Percentiles rank a stretch among this genome's conserved stretches.
Evolutionary conservation across 768 basidiomycete species (phyloP).

Genomic region (Mycena galopus): DNA sequence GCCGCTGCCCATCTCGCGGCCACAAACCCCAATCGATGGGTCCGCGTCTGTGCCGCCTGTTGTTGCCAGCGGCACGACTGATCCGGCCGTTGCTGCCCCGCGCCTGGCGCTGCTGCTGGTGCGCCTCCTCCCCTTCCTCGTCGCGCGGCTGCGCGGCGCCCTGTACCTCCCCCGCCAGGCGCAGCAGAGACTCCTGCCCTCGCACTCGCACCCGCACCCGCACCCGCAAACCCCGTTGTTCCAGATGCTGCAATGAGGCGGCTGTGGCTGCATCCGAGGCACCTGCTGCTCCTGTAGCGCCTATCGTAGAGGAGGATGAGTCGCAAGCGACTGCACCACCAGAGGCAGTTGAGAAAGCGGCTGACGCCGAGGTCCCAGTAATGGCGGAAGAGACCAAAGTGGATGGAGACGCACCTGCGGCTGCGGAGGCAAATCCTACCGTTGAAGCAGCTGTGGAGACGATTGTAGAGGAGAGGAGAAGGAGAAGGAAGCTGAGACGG

Average conservation of each 20-base stretch:
- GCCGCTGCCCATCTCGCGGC: slow-evolving; percentile 60
- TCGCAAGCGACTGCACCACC: slow-evolving; percentile 11
- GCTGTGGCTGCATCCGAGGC: slow-evolving; percentile 10
- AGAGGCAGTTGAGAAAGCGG: neutral
- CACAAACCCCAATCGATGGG: slow-evolving; percentile 54
- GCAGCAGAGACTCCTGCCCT: slow-evolving; percentile 8
- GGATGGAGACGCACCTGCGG: neutral
- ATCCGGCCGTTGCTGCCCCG: neutral
- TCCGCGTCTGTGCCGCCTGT: slow-evolving; percentile 48
- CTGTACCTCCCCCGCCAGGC: slow-evolving; percentile 33
- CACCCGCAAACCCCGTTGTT: slow-evolving; percentile 7
- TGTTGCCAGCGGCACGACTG: slow-evolving; percentile 47
- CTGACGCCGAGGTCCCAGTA: neutral
- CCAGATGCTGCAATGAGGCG: slow-evolving; percentile 16
- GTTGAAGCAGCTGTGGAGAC: neutral
- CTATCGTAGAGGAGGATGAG: neutral
- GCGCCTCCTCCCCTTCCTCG: slow-evolving; percentile 74
- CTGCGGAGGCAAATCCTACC: neutral
- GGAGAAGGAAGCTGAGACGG: slow-evolving; percentile 9
- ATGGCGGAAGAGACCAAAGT: slow-evolving; percentile 2
- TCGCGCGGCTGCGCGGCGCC: slow-evolving; percentile 69
- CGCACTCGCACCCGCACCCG: no score
- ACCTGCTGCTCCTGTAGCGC: neutral
- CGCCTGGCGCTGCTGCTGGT: slow-evolving; percentile 31
- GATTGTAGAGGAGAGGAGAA: neutral